Base-by-base conservation (phyloP, 2,329 filamentous ascomycete species). In the Fusarium drepaniforme region DNA sequence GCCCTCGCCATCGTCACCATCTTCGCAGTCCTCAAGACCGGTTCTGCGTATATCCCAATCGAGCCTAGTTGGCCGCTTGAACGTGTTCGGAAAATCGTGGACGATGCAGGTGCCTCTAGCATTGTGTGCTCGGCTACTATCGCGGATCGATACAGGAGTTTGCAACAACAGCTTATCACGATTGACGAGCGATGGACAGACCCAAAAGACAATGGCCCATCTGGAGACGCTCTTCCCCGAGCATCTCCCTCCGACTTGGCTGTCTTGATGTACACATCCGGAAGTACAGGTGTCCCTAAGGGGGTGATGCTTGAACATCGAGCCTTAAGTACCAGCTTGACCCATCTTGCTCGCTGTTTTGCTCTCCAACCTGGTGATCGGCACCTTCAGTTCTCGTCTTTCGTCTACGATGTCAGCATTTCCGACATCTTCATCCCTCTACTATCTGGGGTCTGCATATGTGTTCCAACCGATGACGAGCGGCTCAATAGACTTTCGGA, bases 371-470 rank as follows among this genome's bases (percentile, higher is more conserved):
- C 28, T 9, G 51, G 51, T 1, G 51, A 56, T 1, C 28, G 51
- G 21, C 51, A 56, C 18, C 51, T 56, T 15, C 51, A 56, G 51
- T 56, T 35, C 51, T 56, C 51, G 2, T 56, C 51, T 2, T 56
- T 56, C 3, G 51, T 56, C 51, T 56, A 56, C 12, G 51, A 56
- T 5, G 51, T 56, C 18, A 56, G 51, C 51, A 56, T 56, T 5
- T 56, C 51, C 7, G 51, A 56, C 4, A 56, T 56, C 18, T 56
- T 56, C 18, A 33, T 56, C 28, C 51, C 51, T 33, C 18, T 56
- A 0, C 1, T 56, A 2, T 56, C 51, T 33, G 51, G 51, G 7
- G 51, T 56, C 51, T 56, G 51, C 12, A 35, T 56, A 7, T 56
- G 51, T 21, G 51, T 56, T 12, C 51, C 51, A 0, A 56, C 51